These are phyloP conservation scores for Mycena floridula DNA, from an alignment of 768 basidiomycete species.

Conservation along the genomic window DNA sequence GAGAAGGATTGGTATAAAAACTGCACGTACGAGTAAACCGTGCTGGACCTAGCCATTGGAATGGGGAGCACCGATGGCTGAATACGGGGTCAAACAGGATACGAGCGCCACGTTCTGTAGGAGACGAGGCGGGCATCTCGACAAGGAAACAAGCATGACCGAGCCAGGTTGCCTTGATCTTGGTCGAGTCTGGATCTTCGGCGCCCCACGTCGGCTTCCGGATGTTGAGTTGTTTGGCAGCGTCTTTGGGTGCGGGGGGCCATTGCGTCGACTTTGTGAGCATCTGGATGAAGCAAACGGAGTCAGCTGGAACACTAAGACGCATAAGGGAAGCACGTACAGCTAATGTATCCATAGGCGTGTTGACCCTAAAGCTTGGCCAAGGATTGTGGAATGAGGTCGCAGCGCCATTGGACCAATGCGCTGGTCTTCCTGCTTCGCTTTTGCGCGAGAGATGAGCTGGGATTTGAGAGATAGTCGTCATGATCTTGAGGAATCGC, in stretches of 20 bases:
- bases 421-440: neutral
- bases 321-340: constrained; percentile 9
- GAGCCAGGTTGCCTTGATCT: constrained; percentile 47
- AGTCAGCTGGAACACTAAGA: neutral
- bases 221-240: constrained; percentile 19
- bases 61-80: constrained; percentile 45
- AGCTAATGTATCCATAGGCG: constrained; percentile 1
- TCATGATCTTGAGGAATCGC: too few relatives aligned
- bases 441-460: too few relatives aligned
- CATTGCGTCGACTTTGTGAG: neutral
- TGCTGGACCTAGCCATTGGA: constrained; percentile 37
- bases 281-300: constrained; percentile 1
- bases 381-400: constrained; percentile 21
- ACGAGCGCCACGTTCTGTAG: constrained; percentile 30
- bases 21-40: constrained; percentile 37
- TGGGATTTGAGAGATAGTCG: too few relatives aligned
- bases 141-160: constrained; percentile 51
- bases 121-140: constrained; percentile 34
- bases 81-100: constrained; percentile 51
- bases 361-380: constrained; percentile 16
- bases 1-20: constrained; percentile 5
- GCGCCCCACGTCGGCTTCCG: constrained; percentile 33
- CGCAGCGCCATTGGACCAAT: neutral
- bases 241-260: constrained; percentile 9
- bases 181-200: constrained; percentile 14